A percentile compares a stretch with the other conserved stretches of the same genome.
Conservation (phyloP, 1,284 basidiomycete genomes). For the Moniliophthora roreri region DNA sequence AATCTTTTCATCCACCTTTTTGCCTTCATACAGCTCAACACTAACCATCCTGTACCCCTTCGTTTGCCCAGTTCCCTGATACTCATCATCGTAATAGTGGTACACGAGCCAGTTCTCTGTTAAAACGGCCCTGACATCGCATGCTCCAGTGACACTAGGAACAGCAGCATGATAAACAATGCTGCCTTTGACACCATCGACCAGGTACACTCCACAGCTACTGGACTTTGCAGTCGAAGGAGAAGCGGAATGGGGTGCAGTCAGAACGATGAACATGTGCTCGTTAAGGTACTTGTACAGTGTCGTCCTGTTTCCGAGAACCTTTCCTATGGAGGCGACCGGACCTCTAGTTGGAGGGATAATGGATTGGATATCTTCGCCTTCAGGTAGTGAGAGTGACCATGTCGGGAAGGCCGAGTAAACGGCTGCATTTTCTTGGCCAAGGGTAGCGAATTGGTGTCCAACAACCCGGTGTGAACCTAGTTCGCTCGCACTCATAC, state of each 20-base stretch:
- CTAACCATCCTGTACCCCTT: conserved; percentile 76
- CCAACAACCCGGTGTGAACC: conserved; percentile 51
- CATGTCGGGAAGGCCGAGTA: conserved; percentile 61
- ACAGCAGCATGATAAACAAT: conserved; percentile 66
- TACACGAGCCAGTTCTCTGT: conserved; percentile 96
- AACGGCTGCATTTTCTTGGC: conserved; percentile 36
- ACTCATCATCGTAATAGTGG: conserved; percentile 70
- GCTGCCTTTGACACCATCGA: conserved; percentile 80
- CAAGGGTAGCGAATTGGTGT: conserved; percentile 50
- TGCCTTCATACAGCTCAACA: conserved; percentile 87
- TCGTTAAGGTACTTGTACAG: conserved; percentile 96
- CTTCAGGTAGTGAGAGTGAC: conserved; percentile 56
- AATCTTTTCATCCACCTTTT: conserved; percentile 60
- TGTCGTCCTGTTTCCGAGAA: conserved; percentile 84
- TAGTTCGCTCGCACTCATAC: conserved; percentile 42
- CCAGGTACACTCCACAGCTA: conserved; percentile 67
- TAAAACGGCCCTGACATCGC: conserved; percentile 68
- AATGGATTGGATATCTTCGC: conserved; percentile 52
- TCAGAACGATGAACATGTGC: conserved; percentile 70
- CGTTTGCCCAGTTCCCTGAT: conserved; percentile 44
- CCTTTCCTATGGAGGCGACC: conserved; percentile 80
- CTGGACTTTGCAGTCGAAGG: conserved; percentile 15
- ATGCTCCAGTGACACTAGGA: conserved; percentile 42
- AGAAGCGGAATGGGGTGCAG: conserved; percentile 34
- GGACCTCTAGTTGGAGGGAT: conserved; percentile 49